Evolutionary conservation across 345 rosid genomes (phyloP).

Genomic region (Iberis pinnata): DNA sequence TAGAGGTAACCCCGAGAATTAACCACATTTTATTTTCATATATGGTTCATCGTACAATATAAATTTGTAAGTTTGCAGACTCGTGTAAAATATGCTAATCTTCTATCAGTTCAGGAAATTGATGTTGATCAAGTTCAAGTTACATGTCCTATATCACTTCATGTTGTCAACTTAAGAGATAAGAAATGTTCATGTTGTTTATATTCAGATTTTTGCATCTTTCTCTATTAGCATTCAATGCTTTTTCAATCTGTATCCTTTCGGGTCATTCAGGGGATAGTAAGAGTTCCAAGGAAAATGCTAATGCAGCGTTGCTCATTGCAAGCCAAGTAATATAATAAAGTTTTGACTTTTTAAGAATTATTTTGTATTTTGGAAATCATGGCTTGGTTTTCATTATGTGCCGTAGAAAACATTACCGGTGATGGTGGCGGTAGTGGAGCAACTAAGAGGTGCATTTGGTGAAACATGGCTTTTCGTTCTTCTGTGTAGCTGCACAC

Average conservation of each 20-base stretch:
- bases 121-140: too few species aligned
- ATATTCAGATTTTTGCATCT: conserved; percentile 65
- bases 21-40: too few species aligned
- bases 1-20: too few species aligned
- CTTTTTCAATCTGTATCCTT: conserved; percentile 44
- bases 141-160: too few species aligned
- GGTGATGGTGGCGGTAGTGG: conserved; percentile 80
- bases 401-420: conserved; percentile 72
- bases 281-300: conserved; percentile 60
- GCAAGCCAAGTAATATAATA: conserved; percentile 60
- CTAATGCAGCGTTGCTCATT: conserved; percentile 54
- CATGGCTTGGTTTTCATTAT: not conserved
- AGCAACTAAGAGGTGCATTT: conserved; percentile 74
- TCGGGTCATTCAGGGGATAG: conserved; percentile 44
- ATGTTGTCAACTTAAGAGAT: too few species aligned
- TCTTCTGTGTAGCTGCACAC: conserved; percentile 94
- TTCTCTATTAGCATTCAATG: conserved; percentile 52
- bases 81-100: too few species aligned
- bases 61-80: too few species aligned
- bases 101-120: too few species aligned
- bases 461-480: conserved; percentile 84
- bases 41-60: too few species aligned
- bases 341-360: not conserved
- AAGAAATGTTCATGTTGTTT: too few species aligned
- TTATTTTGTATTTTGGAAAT: not conserved